A percentile compares a stretch with the other conserved stretches of the same genome.
Conservation (phyloP, 148 eudicot species). For the Rhododendron mucronatum region DNA sequence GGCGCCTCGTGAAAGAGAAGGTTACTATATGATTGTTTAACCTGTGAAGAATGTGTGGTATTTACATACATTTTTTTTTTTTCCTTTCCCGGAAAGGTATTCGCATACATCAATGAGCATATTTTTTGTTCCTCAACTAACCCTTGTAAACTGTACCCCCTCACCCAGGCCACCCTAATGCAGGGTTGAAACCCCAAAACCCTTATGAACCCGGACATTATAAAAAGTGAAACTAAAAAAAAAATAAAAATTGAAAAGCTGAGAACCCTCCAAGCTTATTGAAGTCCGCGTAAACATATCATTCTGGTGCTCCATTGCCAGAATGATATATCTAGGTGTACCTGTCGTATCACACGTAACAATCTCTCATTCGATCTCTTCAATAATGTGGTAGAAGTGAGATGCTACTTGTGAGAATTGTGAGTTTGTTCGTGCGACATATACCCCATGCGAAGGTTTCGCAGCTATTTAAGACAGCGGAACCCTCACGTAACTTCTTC, state of each 20-base stretch:
- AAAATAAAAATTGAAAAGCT: background rate
- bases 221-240: background rate
- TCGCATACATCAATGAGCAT: background rate
- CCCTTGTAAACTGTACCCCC: background rate
- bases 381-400: too few relatives aligned
- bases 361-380: background rate
- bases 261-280: background rate
- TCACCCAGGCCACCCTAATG: background rate
- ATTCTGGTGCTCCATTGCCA: too few relatives aligned
- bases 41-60: background rate
- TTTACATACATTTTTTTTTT: background rate
- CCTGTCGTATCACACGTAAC: background rate
- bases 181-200: background rate
- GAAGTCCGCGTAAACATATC: too few relatives aligned
- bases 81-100: too few relatives aligned
- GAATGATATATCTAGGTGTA: background rate
- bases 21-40: background rate
- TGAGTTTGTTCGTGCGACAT: background rate
- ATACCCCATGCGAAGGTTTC: too few relatives aligned
- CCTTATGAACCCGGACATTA: background rate
- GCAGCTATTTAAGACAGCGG: too few relatives aligned
- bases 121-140: background rate
- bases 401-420: too few relatives aligned
- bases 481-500: conserved; percentile 39
- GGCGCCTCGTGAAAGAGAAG: too few relatives aligned